A percentile compares a stretch with the other conserved stretches of the same genome.
Evolutionary conservation across 2,329 filamentous ascomycete species (phyloP).

Genomic region (Cladosporium halotolerans): DNA sequence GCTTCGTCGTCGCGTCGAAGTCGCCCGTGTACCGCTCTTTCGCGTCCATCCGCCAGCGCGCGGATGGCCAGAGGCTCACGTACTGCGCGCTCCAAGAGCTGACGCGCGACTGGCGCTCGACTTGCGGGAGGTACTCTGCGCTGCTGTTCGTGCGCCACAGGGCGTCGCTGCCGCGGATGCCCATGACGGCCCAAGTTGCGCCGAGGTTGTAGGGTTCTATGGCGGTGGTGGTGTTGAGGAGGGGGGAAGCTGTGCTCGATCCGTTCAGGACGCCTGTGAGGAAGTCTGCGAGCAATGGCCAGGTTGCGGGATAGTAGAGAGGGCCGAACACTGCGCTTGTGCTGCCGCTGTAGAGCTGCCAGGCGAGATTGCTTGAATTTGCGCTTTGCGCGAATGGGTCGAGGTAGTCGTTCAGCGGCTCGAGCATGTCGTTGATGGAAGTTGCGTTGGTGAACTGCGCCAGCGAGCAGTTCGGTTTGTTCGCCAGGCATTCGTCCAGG

Average conservation of each 20-base stretch:
- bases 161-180: background rate
- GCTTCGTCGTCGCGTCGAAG: slow-evolving; percentile 37
- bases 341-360: background rate
- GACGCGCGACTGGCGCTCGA: background rate
- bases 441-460: slow-evolving; percentile 49
- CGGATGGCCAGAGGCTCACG: background rate
- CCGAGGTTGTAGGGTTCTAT: background rate
- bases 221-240: background rate
- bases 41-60: background rate
- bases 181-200: background rate
- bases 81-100: background rate
- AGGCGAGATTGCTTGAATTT: background rate
- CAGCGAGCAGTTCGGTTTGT: slow-evolving; percentile 50
- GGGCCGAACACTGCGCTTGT: background rate
- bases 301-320: slow-evolving; percentile 8
- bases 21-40: slow-evolving; percentile 17
- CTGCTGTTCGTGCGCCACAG: background rate
- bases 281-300: background rate
- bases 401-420: slow-evolving; percentile 39
- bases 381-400: slow-evolving; percentile 31
- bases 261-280: background rate
- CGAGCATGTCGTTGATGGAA: slow-evolving; percentile 43
- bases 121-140: background rate
- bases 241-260: background rate
- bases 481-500: slow-evolving; percentile 29